Evolutionary conservation across 306 rosid genomes (phyloP), one percentile per base, ranked within the genome.

Genomic region (Prunus dulcis): DNA sequence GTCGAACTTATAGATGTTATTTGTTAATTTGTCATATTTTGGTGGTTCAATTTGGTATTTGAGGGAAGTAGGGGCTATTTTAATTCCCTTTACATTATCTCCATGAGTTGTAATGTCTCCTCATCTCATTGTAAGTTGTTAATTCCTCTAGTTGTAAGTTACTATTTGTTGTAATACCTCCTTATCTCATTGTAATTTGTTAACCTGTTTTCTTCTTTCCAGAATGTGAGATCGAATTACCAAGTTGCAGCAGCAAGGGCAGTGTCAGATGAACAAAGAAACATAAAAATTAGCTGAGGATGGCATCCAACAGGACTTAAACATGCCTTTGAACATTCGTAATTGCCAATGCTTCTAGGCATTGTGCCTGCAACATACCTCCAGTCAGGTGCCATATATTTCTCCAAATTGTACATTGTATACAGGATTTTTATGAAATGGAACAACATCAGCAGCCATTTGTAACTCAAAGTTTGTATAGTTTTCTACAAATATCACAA

Each of bases 141-240:
- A 64, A 55, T 45, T 47, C 32, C 15, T 27, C 9, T 27, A 25
- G 11, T 66, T 72, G 43, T 73, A 46, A 47, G 38, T 56, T 69
- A 64, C 51, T 45, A 38, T 38, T 38, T 7, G 12, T 66, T 72
- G 43, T 69, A 46, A 47, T 65, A 63, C 0, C 22, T 75, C 47
- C 1, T 41, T 1, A 38, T 57, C 72, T 75, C 17, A 62, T 22
- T 80, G 47, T 32, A 9, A 43, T 55, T 38, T 69, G 58, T 38
- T 69, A 64, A 55, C 78, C 69, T 41, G 38, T 76, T 64, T 73
- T 34, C 63, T 38, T 47, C 34, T 75, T 52, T 38, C 58, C 91
- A 92, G 97, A 75, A 84, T 87, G 97, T 91, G 80, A 87, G 83
- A 75, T 90, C 97, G 38, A 92, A 89, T 82, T 95, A 95, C 85